A percentile compares a stretch with the other conserved stretches of the same genome.
These are phyloP conservation scores for Sporothrix dimorphospora DNA, from an alignment of 2,329 filamentous ascomycete genomes.

Conservation along the genomic window DNA sequence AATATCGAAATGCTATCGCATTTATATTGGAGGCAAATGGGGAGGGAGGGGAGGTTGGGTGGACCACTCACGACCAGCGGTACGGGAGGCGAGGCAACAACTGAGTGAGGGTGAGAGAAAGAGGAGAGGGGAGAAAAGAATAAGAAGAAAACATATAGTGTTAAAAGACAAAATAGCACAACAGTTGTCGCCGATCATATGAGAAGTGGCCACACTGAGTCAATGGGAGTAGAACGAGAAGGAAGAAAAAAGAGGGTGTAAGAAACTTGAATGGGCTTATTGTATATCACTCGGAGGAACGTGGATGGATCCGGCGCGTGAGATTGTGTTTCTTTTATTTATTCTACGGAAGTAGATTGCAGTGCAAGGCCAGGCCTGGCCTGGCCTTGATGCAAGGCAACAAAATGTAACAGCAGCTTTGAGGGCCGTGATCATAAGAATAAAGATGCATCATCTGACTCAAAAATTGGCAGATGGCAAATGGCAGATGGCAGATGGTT, in stretches of 20 bases:
- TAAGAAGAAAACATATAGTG: neutral
- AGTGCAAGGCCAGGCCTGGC: neutral
- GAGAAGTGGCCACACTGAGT: conserved; percentile 19
- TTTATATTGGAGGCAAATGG: conserved; percentile 16
- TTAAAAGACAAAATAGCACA: conserved; percentile 4
- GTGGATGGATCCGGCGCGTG: neutral
- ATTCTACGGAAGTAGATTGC: conserved; percentile 1
- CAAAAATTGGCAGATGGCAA: too few species aligned
- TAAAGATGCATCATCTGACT: neutral
- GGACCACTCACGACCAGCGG: neutral
- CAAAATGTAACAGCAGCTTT: neutral
- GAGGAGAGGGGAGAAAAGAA: neutral
- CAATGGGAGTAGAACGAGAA: neutral
- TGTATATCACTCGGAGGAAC: neutral
- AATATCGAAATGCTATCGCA: conserved; percentile 23
- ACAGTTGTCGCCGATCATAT: conserved; percentile 19
- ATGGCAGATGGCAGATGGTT: neutral
- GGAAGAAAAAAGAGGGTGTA: neutral
- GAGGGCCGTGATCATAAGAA: neutral
- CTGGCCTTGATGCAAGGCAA: neutral
- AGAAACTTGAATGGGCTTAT: neutral
- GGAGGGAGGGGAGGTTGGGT: neutral
- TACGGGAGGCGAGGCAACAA: neutral
- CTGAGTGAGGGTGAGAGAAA: neutral
- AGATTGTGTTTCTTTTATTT: neutral